These are phyloP conservation scores for Malus sylvestris DNA, from an alignment of 306 rosid species.

Conservation along the genomic window DNA sequence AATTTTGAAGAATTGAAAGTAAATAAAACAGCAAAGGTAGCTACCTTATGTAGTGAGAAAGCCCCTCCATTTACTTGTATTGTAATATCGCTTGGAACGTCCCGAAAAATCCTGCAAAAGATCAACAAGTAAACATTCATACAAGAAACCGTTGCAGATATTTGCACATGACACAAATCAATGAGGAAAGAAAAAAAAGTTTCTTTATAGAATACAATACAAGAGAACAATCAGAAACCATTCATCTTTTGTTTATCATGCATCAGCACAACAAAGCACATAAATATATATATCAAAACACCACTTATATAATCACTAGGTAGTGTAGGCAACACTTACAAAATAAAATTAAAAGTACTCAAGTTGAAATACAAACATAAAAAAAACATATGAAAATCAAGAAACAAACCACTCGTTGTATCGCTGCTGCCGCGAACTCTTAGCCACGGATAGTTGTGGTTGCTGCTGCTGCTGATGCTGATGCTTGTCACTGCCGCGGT, in stretches of 20 bases:
- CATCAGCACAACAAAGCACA: background rate
- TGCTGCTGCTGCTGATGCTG: constrained; percentile 45
- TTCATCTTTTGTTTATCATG: background rate
- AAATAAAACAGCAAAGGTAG: constrained; percentile 6
- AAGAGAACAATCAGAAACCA: background rate
- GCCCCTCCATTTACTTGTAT: constrained; percentile 72
- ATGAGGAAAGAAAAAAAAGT: background rate
- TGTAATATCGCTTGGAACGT: constrained; percentile 92
- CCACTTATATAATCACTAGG: background rate
- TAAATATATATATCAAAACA: background rate
- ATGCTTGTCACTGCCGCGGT: constrained; percentile 52
- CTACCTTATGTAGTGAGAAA: constrained; percentile 84
- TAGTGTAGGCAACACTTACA: background rate
- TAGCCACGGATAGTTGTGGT: constrained; percentile 61
- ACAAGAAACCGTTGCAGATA: background rate
- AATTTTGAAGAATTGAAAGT: background rate
- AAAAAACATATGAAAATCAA: background rate
- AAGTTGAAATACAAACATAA: background rate
- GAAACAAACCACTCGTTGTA: constrained; percentile 85
- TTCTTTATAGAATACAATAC: background rate
- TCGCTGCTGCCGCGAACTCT: constrained; percentile 66
- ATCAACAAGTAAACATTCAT: constrained; percentile 20
- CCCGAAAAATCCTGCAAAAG: constrained; percentile 85
- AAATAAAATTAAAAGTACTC: background rate
- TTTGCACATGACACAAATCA: background rate